Evolutionary conservation across 2,329 filamentous ascomycete species (phyloP).

Genomic region (Chalaropsis ovoidea): DNA sequence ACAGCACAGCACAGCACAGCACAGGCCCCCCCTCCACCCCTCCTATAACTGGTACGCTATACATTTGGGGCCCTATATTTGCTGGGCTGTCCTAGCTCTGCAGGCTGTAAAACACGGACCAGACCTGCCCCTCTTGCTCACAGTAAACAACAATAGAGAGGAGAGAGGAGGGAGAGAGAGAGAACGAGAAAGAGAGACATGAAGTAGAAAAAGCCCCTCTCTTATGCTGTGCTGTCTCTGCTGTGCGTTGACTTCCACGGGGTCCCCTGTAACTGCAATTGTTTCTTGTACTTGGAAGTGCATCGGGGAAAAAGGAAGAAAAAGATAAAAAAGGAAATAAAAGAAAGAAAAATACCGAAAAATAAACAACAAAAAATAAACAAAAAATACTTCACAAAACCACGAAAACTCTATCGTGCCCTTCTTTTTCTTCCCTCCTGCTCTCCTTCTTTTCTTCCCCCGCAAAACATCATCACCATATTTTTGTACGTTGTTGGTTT

Average conservation of each 20-base stretch:
- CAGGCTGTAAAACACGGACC: background rate
- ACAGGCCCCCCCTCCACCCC: too few relatives aligned
- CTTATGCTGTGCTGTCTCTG: background rate
- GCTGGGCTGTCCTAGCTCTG: background rate
- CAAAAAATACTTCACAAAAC: background rate
- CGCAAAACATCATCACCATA: too few relatives aligned
- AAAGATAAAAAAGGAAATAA: background rate
- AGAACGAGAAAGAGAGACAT: too few relatives aligned
- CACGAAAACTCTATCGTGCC: too few relatives aligned
- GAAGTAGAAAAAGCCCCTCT: too few relatives aligned
- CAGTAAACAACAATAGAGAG: too few relatives aligned
- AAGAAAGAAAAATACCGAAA: background rate
- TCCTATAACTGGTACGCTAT: background rate
- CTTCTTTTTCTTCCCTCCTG: background rate
- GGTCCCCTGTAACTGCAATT: background rate
- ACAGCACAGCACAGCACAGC: too few relatives aligned
- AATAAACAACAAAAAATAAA: background rate
- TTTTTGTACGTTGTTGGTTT: background rate
- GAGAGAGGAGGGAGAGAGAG: too few relatives aligned
- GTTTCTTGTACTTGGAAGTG: background rate
- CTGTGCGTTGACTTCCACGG: too few relatives aligned
- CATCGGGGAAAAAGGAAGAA: background rate
- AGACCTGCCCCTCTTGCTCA: too few relatives aligned
- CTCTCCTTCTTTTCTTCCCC: background rate
- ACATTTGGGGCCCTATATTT: background rate